Base-by-base conservation (phyloP, 2,329 filamentous ascomycete species). In the Phaeomoniella chlamydospora region DNA sequence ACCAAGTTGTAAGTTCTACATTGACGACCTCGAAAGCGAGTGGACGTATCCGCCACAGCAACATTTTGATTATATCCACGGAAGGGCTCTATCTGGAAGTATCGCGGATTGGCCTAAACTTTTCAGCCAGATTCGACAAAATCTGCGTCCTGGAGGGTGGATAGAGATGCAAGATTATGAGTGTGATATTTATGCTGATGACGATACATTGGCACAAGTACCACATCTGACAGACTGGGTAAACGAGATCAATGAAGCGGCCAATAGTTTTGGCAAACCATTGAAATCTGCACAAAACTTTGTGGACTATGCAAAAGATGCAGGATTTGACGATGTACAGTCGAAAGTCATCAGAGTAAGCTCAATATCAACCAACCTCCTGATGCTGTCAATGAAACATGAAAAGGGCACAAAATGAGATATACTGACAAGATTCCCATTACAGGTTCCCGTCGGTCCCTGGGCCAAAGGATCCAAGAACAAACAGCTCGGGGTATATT, bases 281-380 rank as follows among this genome's bases (percentile, higher is more conserved):
- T 47, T 57, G 46, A 47, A 50, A 29, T 49, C 61, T 15, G 59
- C 56, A 29, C 18, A 51, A 18, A 38, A 55, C 10, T 53, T 61
- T 26, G 55, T 58, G 40, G 49, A 56, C 29, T 58, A 61, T 36
- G 56, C 74, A 44, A 50, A 54, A 3, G 64, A 66, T 10, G 68
- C 63, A 0, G 72, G 72, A 1, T 75, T 75, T 41, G 53, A 58
- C 31, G 61, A 72, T 37, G 62, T 76, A 0, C 51, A 52, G 0
- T 62, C 71, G 45, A 52, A 58, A 2, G 45, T 65, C 4, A 66
- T 58, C 44, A 67, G 63, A 48, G 52, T 56, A 36, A 31, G 37
- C 18, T 30, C 22, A 11, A 15, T 37, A 32, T 10, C 12, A 26
- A n/a, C 14, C 10, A 3, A 10, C 12, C 16, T 4, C 38, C 22